phyloP scores from a whole-genome alignment of 176 grass and related monocot genomes.

The Oryza australiensis region DNA sequence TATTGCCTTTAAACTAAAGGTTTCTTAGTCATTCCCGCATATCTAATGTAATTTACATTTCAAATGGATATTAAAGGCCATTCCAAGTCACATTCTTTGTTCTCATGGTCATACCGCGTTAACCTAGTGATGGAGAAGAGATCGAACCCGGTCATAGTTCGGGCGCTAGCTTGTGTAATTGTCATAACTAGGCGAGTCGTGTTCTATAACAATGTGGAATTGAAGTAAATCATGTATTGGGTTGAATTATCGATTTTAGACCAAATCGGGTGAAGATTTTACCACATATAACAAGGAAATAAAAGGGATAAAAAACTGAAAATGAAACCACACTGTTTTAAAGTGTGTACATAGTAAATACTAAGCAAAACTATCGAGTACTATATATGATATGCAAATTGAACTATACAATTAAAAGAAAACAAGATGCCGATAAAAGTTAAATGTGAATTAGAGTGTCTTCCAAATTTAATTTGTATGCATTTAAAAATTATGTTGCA shows the following conservation, averaged over 20 bases:
- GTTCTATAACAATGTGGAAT: background rate
- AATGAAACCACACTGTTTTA: background rate
- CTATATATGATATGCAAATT: background rate
- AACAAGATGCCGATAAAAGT: background rate
- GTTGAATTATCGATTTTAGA: background rate
- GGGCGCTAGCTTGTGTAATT: background rate
- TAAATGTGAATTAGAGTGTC: background rate
- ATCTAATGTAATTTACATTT: background rate
- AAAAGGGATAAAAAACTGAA: background rate
- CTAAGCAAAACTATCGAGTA: background rate
- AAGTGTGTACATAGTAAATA: background rate
- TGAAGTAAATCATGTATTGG: background rate
- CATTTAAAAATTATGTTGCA: background rate
- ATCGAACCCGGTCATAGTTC: conserved; percentile 11
- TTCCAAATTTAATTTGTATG: background rate
- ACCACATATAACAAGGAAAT: background rate
- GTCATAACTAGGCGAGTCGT: background rate
- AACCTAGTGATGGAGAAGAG: background rate
- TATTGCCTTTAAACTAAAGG: background rate
- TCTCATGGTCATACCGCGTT: background rate
- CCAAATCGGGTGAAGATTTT: background rate
- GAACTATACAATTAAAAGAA: background rate
- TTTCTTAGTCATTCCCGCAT: background rate
- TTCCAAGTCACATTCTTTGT: background rate
- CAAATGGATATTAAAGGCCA: background rate